Evolutionary conservation across 2,329 filamentous ascomycete genomes (phyloP).

Genomic region (Colletotrichum cuscutae): DNA sequence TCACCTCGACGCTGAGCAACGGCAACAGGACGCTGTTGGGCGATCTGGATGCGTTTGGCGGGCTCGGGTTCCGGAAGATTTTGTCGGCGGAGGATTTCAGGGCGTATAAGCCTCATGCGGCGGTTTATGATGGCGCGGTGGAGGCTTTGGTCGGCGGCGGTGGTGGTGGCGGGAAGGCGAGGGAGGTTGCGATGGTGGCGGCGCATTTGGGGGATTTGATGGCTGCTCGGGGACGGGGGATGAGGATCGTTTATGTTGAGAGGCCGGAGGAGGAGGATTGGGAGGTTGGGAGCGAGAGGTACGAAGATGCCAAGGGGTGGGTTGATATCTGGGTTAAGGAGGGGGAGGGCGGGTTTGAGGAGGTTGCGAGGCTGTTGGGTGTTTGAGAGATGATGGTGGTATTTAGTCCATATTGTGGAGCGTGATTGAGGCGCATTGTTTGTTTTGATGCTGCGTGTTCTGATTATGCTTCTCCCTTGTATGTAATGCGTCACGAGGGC

Average conservation of each 20-base stretch:
- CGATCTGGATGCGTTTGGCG: constrained; percentile 70
- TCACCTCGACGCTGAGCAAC: constrained; percentile 78
- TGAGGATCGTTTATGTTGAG: constrained; percentile 81
- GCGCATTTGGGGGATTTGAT: constrained; percentile 77
- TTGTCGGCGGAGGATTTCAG: constrained; percentile 77
- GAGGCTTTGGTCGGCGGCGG: constrained; percentile 53
- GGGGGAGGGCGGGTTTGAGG: constrained; percentile 45
- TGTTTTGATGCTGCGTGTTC: too few species aligned
- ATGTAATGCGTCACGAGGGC: too few species aligned
- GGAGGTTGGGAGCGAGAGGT: constrained; percentile 59
- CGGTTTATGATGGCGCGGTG: constrained; percentile 76
- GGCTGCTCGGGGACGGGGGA: constrained; percentile 71
- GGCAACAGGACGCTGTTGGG: constrained; percentile 74
- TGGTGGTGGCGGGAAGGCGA: constrained; percentile 56
- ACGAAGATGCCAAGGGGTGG: constrained; percentile 59
- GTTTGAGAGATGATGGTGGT: background rate
- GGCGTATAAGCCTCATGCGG: constrained; percentile 78
- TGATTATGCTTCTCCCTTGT: too few species aligned
- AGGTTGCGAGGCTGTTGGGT: constrained; percentile 42
- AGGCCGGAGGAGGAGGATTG: constrained; percentile 73
- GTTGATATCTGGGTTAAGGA: constrained; percentile 52
- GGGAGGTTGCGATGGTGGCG: constrained; percentile 80
- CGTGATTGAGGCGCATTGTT: too few species aligned
- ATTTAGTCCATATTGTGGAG: background rate
- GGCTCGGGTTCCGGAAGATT: constrained; percentile 70